Evolutionary conservation across 208 protist species (phyloP).

Genomic region (Leishmania tropica): DNA sequence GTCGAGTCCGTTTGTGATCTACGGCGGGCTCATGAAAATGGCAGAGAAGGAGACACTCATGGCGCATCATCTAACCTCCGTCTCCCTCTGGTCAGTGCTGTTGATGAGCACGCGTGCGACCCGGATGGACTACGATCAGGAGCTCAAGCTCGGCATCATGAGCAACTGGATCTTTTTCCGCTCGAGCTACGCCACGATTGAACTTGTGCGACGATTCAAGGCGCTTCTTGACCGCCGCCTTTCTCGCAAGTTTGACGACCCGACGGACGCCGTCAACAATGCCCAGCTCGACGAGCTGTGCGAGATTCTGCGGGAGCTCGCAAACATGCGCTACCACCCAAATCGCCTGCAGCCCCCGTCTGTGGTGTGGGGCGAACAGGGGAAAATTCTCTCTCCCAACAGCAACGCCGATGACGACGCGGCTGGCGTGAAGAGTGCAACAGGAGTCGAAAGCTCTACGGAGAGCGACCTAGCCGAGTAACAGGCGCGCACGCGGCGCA

Average conservation of each 20-base stretch:
- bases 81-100: constrained; percentile 77
- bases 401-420: constrained; percentile 14
- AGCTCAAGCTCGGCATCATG: constrained; percentile 62
- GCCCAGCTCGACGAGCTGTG: constrained; percentile 55
- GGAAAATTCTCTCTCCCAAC: constrained; percentile 45
- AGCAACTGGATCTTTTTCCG: constrained; percentile 86
- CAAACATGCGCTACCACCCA: constrained; percentile 51
- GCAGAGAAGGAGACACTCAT: constrained; percentile 35
- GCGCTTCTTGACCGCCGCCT: constrained; percentile 52
- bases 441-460: not conserved
- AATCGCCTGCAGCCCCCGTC: constrained; percentile 28
- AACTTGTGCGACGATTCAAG: constrained; percentile 69
- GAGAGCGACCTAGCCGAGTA: not conserved
- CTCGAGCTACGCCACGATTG: constrained; percentile 45
- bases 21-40: constrained; percentile 47
- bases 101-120: constrained; percentile 59
- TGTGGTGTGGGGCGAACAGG: constrained; percentile 58
- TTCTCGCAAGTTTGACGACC: constrained; percentile 56
- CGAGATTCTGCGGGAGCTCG: constrained; percentile 63
- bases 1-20: constrained; percentile 76
- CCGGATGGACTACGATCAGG: constrained; percentile 50
- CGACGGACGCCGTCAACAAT: constrained; percentile 67
- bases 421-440: not conserved
- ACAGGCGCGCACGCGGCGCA: not conserved
- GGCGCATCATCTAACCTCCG: constrained; percentile 46